A percentile compares a stretch with the other conserved stretches of the same genome.
Evolutionary conservation across 306 rosid genomes (phyloP).

Genomic region (Ceratonia siliqua): DNA sequence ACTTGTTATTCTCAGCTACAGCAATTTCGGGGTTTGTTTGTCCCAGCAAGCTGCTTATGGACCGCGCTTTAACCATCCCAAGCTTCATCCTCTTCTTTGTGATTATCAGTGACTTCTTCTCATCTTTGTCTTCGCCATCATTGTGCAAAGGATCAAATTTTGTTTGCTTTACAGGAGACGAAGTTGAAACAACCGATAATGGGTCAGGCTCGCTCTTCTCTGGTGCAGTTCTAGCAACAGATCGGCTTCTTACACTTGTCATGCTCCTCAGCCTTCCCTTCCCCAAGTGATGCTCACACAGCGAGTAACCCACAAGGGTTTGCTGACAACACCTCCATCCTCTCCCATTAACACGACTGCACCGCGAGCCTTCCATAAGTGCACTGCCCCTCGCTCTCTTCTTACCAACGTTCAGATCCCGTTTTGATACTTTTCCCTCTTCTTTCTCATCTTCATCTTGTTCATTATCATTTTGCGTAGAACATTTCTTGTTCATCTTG

Average conservation of each 20-base stretch:
- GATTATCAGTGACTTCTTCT: slow-evolving; percentile 28
- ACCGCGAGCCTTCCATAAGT: slow-evolving; percentile 93
- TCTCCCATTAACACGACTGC: slow-evolving; percentile 98
- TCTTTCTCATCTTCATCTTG: slow-evolving; percentile 8
- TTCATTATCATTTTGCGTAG: slow-evolving; percentile 13
- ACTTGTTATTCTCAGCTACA: slow-evolving; percentile 33
- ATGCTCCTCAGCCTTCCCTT: slow-evolving; percentile 89
- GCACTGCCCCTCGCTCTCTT: slow-evolving; percentile 50
- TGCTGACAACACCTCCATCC: slow-evolving; percentile 97
- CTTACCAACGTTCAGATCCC: slow-evolving; percentile 9
- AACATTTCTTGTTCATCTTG: slow-evolving; percentile 50
- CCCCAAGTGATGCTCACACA: slow-evolving; percentile 96
- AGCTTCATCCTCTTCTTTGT: slow-evolving; percentile 57
- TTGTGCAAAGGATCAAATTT: neutral
- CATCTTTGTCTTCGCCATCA: neutral
- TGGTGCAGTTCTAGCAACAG: slow-evolving; percentile 19
- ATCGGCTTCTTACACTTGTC: slow-evolving; percentile 71
- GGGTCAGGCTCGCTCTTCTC: neutral
- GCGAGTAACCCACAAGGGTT: slow-evolving; percentile 94
- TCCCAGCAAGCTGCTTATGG: slow-evolving; percentile 88
- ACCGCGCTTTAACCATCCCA: slow-evolving; percentile 84
- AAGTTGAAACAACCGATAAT: slow-evolving; percentile 8
- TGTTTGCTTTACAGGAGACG: slow-evolving; percentile 21
- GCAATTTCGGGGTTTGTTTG: slow-evolving; percentile 42
- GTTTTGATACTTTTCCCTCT: neutral